Percentiles rank a stretch among this genome's conserved stretches.
Conservation (phyloP, 257 asterid genomes). For the Gentiana straminea region DNA sequence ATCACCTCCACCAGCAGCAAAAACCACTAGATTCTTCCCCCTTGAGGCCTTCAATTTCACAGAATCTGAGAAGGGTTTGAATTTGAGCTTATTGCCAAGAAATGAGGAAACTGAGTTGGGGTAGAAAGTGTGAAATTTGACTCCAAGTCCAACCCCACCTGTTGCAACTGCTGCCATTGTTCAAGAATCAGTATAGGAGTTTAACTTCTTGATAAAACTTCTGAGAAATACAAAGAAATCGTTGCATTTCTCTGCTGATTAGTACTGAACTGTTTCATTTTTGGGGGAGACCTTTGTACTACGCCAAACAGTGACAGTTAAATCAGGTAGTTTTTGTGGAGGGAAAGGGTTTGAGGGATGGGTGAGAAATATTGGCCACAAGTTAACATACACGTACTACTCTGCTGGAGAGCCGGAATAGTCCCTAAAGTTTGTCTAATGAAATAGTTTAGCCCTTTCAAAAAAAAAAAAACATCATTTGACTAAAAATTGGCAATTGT, state of each 20-base stretch:
- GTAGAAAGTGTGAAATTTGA: slow-evolving; percentile 31
- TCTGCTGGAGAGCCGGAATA: slow-evolving; percentile 8
- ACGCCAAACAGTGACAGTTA: slow-evolving; percentile 20
- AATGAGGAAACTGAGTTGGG: slow-evolving; percentile 47
- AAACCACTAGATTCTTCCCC: slow-evolving; percentile 27
- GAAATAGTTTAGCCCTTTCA: neutral
- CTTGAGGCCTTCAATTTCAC: slow-evolving; percentile 17
- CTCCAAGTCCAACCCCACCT: slow-evolving; percentile 46
- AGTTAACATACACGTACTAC: slow-evolving; percentile 12
- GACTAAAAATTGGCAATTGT: neutral
- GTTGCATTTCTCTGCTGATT: slow-evolving; percentile 5
- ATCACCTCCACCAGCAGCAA: slow-evolving; percentile 46
- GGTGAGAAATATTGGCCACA: slow-evolving; percentile 36
- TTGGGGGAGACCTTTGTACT: slow-evolving; percentile 3
- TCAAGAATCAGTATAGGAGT: neutral
- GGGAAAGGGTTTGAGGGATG: slow-evolving; percentile 25
- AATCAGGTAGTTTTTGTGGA: slow-evolving; percentile 65
- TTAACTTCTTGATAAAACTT: neutral
- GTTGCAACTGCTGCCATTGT: slow-evolving; percentile 58
- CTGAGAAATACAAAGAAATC: slow-evolving; percentile 11
- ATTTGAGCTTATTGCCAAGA: slow-evolving; percentile 46
- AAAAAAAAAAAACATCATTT: neutral
- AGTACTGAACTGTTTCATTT: neutral
- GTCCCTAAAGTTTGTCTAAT: neutral
- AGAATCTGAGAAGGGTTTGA: slow-evolving; percentile 28